A percentile compares a stretch with the other conserved stretches of the same genome.
Evolutionary conservation across 2,329 filamentous ascomycete species (phyloP).

Genomic region (Metarhizium brunneum): DNA sequence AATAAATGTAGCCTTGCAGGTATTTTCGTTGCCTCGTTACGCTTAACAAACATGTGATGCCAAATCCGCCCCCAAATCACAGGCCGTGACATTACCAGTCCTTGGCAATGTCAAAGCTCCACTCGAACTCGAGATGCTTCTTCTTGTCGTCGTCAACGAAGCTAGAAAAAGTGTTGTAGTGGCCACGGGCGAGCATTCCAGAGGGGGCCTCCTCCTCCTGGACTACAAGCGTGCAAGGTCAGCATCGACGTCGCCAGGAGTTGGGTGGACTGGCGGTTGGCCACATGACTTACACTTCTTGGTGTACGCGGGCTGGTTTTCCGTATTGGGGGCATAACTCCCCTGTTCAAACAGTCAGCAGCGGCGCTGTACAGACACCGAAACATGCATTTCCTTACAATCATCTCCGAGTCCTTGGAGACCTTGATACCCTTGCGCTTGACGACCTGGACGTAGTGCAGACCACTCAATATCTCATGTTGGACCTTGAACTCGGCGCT

Average conservation of each 20-base stretch:
- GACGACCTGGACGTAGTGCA: conserved; percentile 93
- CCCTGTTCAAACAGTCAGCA: conserved; percentile 43
- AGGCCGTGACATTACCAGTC: conserved; percentile 57
- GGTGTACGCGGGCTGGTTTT: conserved; percentile 73
- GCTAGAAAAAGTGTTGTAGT: conserved; percentile 81
- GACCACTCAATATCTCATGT: conserved; percentile 86
- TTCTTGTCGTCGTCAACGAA: conserved; percentile 95
- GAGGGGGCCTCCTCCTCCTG: conserved; percentile 84
- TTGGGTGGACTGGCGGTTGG: no score
- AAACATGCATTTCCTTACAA: conserved; percentile 43
- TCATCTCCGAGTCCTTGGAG: conserved; percentile 96
- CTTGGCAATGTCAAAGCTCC: conserved; percentile 95
- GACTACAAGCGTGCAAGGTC: conserved; percentile 41
- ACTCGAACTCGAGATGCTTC: conserved; percentile 84
- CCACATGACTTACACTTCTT: conserved; percentile 68
- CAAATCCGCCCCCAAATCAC: not conserved
- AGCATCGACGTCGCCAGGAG: not conserved
- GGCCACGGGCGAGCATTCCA: conserved; percentile 80
- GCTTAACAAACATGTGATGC: conserved; percentile 7
- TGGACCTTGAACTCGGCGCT: conserved; percentile 91
- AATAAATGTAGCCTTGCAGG: not conserved
- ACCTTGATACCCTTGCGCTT: conserved; percentile 81
- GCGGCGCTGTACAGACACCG: not conserved
- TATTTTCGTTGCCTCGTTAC: conserved; percentile 13
- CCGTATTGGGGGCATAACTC: conserved; percentile 87